These are phyloP conservation scores for Pinus taeda DNA, from an alignment of 75 land plant species.

Conservation along the genomic window DNA sequence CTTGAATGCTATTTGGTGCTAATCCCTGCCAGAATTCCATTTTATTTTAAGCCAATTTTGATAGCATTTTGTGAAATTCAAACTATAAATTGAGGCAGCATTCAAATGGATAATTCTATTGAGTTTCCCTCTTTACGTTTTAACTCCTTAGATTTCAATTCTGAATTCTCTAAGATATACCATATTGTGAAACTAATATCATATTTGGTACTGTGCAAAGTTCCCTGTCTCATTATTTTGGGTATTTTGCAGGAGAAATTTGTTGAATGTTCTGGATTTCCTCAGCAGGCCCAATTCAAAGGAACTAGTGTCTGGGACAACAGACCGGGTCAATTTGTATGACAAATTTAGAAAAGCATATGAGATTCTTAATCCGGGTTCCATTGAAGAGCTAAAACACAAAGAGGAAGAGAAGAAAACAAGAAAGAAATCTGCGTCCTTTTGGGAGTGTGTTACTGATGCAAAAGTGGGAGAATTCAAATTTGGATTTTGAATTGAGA, in stretches of 20 bases:
- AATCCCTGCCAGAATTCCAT: neutral
- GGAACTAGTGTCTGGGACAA: slow-evolving; percentile 84
- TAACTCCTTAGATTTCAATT: neutral
- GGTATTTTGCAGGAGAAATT: slow-evolving; percentile 67
- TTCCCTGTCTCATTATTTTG: slow-evolving; percentile 6
- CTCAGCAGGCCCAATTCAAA: slow-evolving; percentile 80
- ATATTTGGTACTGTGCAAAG: no score
- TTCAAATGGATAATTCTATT: neutral
- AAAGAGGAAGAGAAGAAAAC: slow-evolving; percentile 55
- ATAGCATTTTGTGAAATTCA: neutral
- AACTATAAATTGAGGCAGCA: neutral
- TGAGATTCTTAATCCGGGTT: slow-evolving; percentile 61
- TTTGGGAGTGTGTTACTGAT: slow-evolving; percentile 91
- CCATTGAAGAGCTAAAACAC: slow-evolving; percentile 45
- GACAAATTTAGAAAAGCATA: slow-evolving; percentile 69
- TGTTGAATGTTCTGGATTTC: slow-evolving; percentile 87
- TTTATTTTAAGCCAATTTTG: neutral
- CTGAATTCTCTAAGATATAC: neutral
- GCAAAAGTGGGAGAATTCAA: slow-evolving; percentile 75
- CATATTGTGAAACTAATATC: neutral
- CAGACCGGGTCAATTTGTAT: slow-evolving; percentile 76
- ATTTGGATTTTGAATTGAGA: slow-evolving; percentile 65
- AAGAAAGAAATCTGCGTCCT: slow-evolving; percentile 35
- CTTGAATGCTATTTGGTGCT: neutral
- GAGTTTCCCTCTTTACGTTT: neutral